Percentiles rank a stretch among this genome's conserved stretches.
These are phyloP conservation scores for Gloeostereum incarnatum DNA, from an alignment of 768 basidiomycete species.

Conservation along the genomic window DNA sequence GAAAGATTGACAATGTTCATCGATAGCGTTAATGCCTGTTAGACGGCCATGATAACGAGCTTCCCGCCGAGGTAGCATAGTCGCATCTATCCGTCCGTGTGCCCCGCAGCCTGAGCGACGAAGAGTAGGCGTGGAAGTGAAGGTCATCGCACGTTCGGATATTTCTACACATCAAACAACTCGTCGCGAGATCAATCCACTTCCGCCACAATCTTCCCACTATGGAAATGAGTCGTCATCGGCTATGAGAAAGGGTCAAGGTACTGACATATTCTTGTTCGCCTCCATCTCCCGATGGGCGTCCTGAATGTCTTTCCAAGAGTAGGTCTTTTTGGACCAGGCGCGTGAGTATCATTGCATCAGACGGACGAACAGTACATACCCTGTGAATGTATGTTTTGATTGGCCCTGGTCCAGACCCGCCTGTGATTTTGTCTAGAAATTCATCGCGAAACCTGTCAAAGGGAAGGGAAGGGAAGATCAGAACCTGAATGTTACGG, in stretches of 20 bases:
- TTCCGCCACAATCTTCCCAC: conserved; percentile 21
- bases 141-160: too few species aligned
- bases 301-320: conserved; percentile 69
- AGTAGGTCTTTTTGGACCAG: conserved; percentile 47
- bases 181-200: conserved; percentile 12
- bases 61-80: too few species aligned
- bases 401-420: conserved; percentile 47
- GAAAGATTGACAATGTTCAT: too few species aligned
- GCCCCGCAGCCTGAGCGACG: too few species aligned
- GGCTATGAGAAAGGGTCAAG: neutral
- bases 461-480: neutral
- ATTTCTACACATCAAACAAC: too few species aligned
- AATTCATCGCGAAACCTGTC: conserved; percentile 46
- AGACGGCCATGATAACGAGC: too few species aligned
- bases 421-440: conserved; percentile 49
- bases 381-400: conserved; percentile 77
- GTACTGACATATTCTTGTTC: conserved; percentile 39
- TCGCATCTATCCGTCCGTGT: too few species aligned
- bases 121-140: too few species aligned
- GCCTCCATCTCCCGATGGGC: conserved; percentile 83
- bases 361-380: conserved; percentile 13
- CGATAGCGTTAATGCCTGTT: too few species aligned
- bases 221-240: conserved; percentile 5
- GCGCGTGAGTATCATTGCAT: neutral
- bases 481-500: too few species aligned